phyloP scores from a whole-genome alignment of 345 rosid species.

The Syzygium grande region DNA sequence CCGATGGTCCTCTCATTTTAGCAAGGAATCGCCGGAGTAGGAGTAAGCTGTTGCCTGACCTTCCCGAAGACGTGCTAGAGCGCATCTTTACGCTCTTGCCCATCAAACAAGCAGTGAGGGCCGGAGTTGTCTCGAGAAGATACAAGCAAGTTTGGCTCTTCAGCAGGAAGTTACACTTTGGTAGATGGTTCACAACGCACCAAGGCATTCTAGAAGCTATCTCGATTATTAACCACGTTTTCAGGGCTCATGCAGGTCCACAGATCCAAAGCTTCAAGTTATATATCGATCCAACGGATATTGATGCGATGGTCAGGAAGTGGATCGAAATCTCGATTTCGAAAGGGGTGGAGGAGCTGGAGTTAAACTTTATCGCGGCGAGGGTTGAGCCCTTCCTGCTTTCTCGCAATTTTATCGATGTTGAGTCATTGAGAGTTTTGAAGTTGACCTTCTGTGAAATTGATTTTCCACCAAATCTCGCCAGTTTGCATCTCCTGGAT shows the following conservation, averaged over 20 bases:
- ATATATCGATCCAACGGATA: neutral
- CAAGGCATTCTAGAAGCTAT: neutral
- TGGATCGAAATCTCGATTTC: conserved; percentile 4
- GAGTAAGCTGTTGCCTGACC: neutral
- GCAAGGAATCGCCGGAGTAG: neutral
- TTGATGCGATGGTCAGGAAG: neutral
- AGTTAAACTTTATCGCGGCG: conserved; percentile 3
- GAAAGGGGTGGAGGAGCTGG: conserved; percentile 20
- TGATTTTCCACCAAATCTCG: neutral
- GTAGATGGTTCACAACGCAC: neutral
- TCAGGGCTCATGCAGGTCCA: neutral
- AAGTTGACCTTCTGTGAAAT: neutral
- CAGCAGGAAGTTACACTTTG: neutral
- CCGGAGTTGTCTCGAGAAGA: neutral
- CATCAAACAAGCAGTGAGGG: neutral
- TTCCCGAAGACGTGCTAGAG: neutral
- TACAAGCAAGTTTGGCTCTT: neutral
- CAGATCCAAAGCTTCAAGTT: neutral
- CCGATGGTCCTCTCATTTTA: neutral
- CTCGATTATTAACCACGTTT: neutral
- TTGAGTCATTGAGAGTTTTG: neutral
- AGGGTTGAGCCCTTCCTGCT: neutral
- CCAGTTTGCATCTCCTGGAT: neutral
- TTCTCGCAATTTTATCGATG: neutral
- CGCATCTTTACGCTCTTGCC: neutral